Evolutionary conservation across 2,329 filamentous ascomycete genomes (phyloP).

Genomic region (Xylariaceae sp.): DNA sequence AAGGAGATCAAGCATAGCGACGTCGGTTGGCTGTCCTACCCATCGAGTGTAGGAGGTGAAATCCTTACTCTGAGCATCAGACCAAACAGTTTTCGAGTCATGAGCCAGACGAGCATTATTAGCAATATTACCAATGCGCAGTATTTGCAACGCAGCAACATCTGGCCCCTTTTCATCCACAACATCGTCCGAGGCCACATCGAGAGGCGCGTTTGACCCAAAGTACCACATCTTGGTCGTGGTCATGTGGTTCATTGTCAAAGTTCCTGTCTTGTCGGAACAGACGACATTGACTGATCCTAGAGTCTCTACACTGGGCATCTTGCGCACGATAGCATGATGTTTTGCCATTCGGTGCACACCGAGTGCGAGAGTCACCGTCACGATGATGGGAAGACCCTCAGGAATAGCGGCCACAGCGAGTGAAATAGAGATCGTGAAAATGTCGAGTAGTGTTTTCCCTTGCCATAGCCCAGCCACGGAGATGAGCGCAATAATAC

Average conservation of each 20-base stretch:
- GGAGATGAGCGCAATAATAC: conserved; percentile 88
- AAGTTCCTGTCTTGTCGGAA: conserved; percentile 93
- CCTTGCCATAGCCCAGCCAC: conserved; percentile 86
- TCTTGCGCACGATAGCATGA: conserved; percentile 88
- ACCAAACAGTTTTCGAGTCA: conserved; percentile 73
- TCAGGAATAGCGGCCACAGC: conserved; percentile 95
- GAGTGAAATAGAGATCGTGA: conserved; percentile 93
- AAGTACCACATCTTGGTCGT: conserved; percentile 96
- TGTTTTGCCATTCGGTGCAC: conserved; percentile 94
- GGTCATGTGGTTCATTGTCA: conserved; percentile 98
- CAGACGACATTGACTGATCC: conserved; percentile 99
- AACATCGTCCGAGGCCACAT: conserved; percentile 52
- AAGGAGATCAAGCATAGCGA: conserved; percentile 90
- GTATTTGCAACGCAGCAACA: conserved; percentile 69
- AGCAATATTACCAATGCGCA: conserved; percentile 92
- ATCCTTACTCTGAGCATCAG: conserved; percentile 69
- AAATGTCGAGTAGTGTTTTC: conserved; percentile 85
- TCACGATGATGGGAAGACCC: conserved; percentile 95
- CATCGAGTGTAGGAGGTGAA: conserved; percentile 71
- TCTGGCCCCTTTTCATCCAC: conserved; percentile 56
- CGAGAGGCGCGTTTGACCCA: conserved; percentile 52
- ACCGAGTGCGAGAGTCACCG: conserved; percentile 88
- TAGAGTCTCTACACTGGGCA: conserved; percentile 94
- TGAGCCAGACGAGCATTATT: conserved; percentile 85
- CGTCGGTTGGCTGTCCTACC: conserved; percentile 95